phyloP scores from a whole-genome alignment of 768 basidiomycete species.

The Podaxis pistillaris region DNA sequence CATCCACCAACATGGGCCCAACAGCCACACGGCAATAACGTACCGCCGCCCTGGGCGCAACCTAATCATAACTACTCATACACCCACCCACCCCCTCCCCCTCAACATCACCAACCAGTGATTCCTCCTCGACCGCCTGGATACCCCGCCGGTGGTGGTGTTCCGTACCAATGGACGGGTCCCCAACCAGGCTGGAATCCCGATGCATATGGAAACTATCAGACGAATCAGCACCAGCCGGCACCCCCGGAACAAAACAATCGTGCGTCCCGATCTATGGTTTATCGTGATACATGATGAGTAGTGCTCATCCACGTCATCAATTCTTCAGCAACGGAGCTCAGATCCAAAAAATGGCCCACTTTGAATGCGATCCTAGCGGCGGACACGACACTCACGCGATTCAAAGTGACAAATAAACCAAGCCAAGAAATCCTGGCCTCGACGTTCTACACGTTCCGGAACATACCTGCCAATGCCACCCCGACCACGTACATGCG shows the following conservation, averaged over 20 bases:
- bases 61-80: neutral
- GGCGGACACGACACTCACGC: slow-evolving; percentile 45
- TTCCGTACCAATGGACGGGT: neutral
- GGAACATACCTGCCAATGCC: slow-evolving; percentile 34
- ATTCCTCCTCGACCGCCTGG: neutral
- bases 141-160: neutral
- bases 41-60: neutral
- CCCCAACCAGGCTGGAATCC: neutral
- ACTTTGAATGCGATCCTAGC: slow-evolving; percentile 53
- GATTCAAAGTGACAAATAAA: slow-evolving; percentile 47
- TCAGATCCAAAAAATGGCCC: slow-evolving; percentile 41
- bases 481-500: slow-evolving; percentile 41
- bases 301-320: neutral
- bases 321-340: neutral
- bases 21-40: neutral
- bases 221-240: neutral
- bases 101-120: neutral
- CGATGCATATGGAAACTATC: neutral
- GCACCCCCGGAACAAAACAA: neutral
- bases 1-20: neutral
- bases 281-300: neutral
- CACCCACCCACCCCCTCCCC: neutral
- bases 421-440: slow-evolving; percentile 41
- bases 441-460: slow-evolving; percentile 39
- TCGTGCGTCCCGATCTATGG: neutral